Evolutionary conservation across 148 eudicot genomes (phyloP).

Genomic region (Polygonum aviculare): DNA sequence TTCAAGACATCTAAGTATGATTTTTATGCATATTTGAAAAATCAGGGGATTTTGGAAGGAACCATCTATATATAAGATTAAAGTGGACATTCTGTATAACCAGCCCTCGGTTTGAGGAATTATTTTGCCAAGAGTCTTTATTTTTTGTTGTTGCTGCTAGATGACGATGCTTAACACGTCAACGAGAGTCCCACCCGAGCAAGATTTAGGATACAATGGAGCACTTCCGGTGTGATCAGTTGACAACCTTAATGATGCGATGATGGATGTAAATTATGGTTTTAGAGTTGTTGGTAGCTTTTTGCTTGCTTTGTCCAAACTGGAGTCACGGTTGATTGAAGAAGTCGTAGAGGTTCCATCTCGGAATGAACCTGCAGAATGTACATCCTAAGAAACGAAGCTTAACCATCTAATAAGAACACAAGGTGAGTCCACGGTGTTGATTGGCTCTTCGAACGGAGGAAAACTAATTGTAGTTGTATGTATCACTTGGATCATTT

Average conservation of each 20-base stretch:
- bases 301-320: not conserved
- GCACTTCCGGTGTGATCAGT: not conserved
- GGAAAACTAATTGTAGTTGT: not conserved
- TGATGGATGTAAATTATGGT: conserved; percentile 1
- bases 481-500: not conserved
- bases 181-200: not conserved
- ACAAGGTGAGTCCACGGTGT: not conserved
- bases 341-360: not conserved
- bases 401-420: not conserved
- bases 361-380: conserved; percentile 7
- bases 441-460: not conserved
- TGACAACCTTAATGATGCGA: not conserved
- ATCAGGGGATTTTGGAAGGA: not conserved
- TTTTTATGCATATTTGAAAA: not conserved
- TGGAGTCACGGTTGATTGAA: not conserved
- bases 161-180: conserved; percentile 5
- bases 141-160: not conserved
- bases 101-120: not conserved
- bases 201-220: conserved; percentile 5
- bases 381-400: conserved; percentile 1
- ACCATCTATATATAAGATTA: not conserved
- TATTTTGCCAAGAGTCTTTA: not conserved
- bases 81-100: not conserved
- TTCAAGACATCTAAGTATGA: not conserved
- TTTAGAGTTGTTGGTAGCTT: conserved; percentile 3